phyloP scores from a whole-genome alignment of 345 rosid genomes.

The Mallotus nudiflorus region DNA sequence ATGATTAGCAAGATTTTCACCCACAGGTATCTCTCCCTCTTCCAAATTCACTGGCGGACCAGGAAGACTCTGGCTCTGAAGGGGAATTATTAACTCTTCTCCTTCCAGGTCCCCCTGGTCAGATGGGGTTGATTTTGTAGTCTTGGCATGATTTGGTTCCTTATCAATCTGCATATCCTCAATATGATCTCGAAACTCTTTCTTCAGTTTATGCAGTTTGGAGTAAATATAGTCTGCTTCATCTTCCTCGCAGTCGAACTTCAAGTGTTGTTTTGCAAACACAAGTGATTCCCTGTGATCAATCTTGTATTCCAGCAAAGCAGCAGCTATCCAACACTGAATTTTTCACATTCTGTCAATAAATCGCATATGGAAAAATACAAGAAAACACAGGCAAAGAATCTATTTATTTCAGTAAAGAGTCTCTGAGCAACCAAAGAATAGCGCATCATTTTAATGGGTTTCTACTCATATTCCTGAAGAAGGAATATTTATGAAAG shows the following conservation, averaged over 20 bases:
- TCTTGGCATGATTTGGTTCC: slow-evolving; percentile 10
- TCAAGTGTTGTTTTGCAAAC: slow-evolving; percentile 10
- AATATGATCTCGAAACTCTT: neutral
- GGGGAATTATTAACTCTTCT: neutral
- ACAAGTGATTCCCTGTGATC: slow-evolving; percentile 17
- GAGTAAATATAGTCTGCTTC: slow-evolving; percentile 16
- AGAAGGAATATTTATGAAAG: no score
- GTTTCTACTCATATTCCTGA: no score
- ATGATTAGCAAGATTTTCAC: neutral
- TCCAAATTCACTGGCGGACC: neutral
- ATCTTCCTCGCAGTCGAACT: slow-evolving; percentile 12
- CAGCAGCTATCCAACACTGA: slow-evolving; percentile 21
- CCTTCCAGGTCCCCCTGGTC: slow-evolving; percentile 6
- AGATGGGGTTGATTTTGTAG: neutral
- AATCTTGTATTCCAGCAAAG: slow-evolving; percentile 7
- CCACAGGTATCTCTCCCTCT: slow-evolving; percentile 10
- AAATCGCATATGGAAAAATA: neutral
- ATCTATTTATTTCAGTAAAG: neutral
- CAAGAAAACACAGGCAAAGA: neutral
- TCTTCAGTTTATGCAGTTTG: neutral
- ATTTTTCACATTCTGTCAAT: slow-evolving; percentile 5
- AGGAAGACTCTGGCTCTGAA: neutral
- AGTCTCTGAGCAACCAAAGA: no score
- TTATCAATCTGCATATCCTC: neutral
- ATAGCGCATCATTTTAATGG: no score